A percentile compares a stretch with the other conserved stretches of the same genome.
Evolutionary conservation across 352 stramenopile species (phyloP).

Genomic region (Aphanomyces euteiches): DNA sequence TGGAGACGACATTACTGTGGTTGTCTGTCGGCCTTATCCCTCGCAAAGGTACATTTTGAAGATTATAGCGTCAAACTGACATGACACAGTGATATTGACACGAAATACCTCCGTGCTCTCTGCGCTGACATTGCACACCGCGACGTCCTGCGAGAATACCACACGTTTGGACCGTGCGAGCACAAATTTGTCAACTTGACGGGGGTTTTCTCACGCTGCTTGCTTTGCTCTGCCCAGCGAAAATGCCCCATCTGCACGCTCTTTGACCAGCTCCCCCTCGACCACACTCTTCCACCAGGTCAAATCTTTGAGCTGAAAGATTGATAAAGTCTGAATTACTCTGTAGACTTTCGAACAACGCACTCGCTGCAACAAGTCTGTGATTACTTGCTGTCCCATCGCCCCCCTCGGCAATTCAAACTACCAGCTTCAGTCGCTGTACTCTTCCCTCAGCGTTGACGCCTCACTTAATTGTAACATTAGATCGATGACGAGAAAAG

Average conservation of each 20-base stretch:
- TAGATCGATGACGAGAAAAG: constrained; percentile 23
- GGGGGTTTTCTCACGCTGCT: constrained; percentile 27
- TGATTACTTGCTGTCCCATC: constrained; percentile 13
- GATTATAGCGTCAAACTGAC: neutral
- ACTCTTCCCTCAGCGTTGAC: neutral
- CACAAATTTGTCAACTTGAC: constrained; percentile 16
- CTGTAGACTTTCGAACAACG: constrained; percentile 21
- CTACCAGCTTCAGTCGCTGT: neutral
- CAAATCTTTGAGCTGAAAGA: neutral
- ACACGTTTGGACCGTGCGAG: constrained; percentile 60
- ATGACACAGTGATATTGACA: constrained; percentile 40
- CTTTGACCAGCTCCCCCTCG: constrained; percentile 14
- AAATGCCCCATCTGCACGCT: constrained; percentile 39
- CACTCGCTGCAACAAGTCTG: constrained; percentile 13
- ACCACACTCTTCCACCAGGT: neutral
- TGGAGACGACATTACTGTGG: constrained; percentile 51
- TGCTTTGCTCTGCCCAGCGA: constrained; percentile 37
- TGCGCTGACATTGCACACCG: constrained; percentile 48
- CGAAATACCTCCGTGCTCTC: constrained; percentile 53
- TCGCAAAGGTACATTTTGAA: constrained; percentile 31
- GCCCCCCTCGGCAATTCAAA: constrained; percentile 2
- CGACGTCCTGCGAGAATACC: constrained; percentile 54
- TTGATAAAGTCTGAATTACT: neutral
- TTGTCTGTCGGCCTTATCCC: constrained; percentile 48
- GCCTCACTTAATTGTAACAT: too few species aligned